Conservation (phyloP, 2,329 filamentous ascomycete genomes). For the Calonectria naviculata region DNA sequence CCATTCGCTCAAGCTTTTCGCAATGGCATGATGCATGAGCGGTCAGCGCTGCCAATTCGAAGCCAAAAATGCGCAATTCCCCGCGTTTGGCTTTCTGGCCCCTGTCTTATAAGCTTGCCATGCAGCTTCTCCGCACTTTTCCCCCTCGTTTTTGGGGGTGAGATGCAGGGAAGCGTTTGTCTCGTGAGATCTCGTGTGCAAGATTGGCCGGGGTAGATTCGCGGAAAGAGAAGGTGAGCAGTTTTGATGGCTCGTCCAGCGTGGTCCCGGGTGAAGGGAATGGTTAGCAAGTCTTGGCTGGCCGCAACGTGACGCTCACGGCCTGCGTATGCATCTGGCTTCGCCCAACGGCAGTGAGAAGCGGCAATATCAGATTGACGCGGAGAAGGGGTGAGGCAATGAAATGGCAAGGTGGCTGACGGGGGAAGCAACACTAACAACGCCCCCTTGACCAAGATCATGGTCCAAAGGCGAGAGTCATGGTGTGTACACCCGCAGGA, state of each 20-base stretch:
- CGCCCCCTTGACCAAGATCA: slow-evolving; percentile 1
- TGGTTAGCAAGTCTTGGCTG: slow-evolving; percentile 10
- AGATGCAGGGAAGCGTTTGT: slow-evolving; percentile 3
- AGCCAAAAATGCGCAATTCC: neutral
- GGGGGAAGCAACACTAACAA: neutral
- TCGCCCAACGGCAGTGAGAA: neutral
- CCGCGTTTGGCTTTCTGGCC: neutral
- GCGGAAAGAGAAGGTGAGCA: slow-evolving; percentile 5
- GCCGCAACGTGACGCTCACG: neutral
- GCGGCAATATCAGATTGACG: neutral
- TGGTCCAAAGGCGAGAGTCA: neutral
- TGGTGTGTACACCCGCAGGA: slow-evolving; percentile 19
- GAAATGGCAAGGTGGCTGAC: slow-evolving; percentile 11
- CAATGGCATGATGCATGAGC: neutral
- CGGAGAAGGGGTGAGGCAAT: neutral
- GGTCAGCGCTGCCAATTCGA: neutral
- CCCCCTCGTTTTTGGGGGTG: slow-evolving; percentile 8
- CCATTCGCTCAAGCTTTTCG: neutral
- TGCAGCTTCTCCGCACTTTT: slow-evolving; percentile 24
- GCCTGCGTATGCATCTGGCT: neutral
- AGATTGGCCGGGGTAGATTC: neutral
- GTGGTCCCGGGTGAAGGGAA: neutral
- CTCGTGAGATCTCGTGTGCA: slow-evolving; percentile 12
- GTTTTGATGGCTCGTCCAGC: slow-evolving; percentile 6
- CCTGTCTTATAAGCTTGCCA: slow-evolving; percentile 5